Conservation (phyloP, 768 basidiomycete genomes). For the Hortiboletus flavorubellus region DNA sequence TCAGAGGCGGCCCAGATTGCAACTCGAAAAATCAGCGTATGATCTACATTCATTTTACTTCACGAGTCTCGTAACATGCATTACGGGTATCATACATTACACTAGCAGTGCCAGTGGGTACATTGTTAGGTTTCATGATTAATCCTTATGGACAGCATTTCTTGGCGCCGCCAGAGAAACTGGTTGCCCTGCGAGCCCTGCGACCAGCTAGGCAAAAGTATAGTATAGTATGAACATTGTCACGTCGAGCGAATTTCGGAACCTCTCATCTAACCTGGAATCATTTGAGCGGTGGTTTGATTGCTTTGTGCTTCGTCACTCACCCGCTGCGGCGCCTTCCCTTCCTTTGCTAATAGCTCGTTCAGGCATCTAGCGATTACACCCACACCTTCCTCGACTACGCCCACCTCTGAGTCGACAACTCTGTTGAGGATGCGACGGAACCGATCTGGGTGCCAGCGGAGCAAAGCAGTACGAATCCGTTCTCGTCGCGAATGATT, state of each 20-base stretch:
- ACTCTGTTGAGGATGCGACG: conserved; percentile 53
- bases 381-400: conserved; percentile 62
- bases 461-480: conserved; percentile 60
- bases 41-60: conserved; percentile 13
- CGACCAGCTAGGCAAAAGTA: neutral
- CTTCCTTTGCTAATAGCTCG: conserved; percentile 50
- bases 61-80: neutral
- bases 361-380: conserved; percentile 66
- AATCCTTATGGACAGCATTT: conserved; percentile 9
- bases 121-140: conserved; percentile 6
- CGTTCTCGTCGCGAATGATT: conserved; percentile 60
- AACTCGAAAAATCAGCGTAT: neutral
- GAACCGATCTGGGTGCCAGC: conserved; percentile 85
- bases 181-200: conserved; percentile 1
- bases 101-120: conserved; percentile 5
- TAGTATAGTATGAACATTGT: neutral
- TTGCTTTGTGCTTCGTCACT: conserved; percentile 4
- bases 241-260: neutral
- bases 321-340: conserved; percentile 17
- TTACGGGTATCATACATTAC: conserved; percentile 22
- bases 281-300: neutral
- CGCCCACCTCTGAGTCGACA: conserved; percentile 44
- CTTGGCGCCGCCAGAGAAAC: conserved; percentile 18
- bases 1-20: neutral
- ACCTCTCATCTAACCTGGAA: conserved; percentile 19